Evolutionary conservation across 108 stramenopile species (phyloP), one percentile per base, ranked within the genome.

Genomic region (Pseudonitzschia pungens): DNA sequence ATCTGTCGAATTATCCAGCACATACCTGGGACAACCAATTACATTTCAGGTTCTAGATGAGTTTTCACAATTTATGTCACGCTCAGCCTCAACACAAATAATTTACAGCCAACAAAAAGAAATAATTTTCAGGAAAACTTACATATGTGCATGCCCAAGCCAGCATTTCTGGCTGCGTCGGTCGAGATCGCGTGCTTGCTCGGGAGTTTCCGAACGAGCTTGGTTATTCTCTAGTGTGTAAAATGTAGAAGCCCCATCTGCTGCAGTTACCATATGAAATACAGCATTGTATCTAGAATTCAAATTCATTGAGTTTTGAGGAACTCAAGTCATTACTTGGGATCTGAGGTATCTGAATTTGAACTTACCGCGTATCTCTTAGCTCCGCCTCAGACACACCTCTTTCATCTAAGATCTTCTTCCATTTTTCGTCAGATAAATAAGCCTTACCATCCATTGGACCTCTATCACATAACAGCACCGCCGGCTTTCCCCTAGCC

Each of bases 241-340:
- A 71, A 77, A 90, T 15, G 75, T 41, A 51, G 82, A 83, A 0
- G 96, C 96, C 27, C 96, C 94, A 69, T 93, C 92, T 12, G 97
- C 97, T 12, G 97, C 97, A 24, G 98, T 96, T 0, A 97, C 93
- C 75, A 99, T 79, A 74, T 98, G 97, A 60, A 96, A 92, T 16
- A 97, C 88, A 54, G 92, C 95, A 84, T 99, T 90, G 79, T 99
- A 99, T 24, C 98, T 64, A 32, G 22, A 64, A 11, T 27, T 20
- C 8, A 32, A 64, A 15, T 40, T 21, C 7, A 36, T 8, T 43
- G 41, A 63, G 36, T 20, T 16, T 9, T n/a, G 29, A 10, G 29
- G 1, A 32, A 42, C 29, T 33, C 11, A 20, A 29, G 20, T 29
- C 27, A 40, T 36, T 21, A 4, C 1, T 36, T 0, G 21, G 40